Percentiles rank a stretch among this genome's conserved stretches.
phyloP scores from a whole-genome alignment of 2,329 filamentous ascomycete genomes.

The Diaporthe helianthi region DNA sequence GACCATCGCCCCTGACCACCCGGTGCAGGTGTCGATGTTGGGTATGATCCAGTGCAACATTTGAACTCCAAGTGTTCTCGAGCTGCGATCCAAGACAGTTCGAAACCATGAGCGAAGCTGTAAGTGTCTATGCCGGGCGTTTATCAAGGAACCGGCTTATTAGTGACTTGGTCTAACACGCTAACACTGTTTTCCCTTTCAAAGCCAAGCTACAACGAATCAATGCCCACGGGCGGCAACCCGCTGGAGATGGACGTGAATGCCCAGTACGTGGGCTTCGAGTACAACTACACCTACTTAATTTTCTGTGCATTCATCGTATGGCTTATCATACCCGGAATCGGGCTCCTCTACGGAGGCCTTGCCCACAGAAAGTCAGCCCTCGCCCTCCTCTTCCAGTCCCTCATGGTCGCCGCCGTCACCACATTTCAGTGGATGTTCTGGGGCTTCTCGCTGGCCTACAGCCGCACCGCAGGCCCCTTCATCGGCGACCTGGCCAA shows the following conservation, averaged over 20 bases:
- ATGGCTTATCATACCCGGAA: constrained; percentile 71
- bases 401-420: constrained; percentile 63
- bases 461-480: constrained; percentile 63
- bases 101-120: constrained; percentile 28
- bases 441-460: constrained; percentile 70
- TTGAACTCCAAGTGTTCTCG: too few species aligned
- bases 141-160: background rate
- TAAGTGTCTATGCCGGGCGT: background rate
- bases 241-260: constrained; percentile 45
- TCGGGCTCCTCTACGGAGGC: constrained; percentile 70
- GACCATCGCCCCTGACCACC: background rate
- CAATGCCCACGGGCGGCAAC: constrained; percentile 40
- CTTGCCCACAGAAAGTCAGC: constrained; percentile 68
- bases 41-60: background rate
- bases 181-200: background rate
- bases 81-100: background rate
- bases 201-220: constrained; percentile 37
- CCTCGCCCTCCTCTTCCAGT: constrained; percentile 68
- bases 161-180: background rate
- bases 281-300: constrained; percentile 68
- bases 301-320: constrained; percentile 66
- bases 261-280: constrained; percentile 62
- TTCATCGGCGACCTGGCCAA: constrained; percentile 70
- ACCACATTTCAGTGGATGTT: constrained; percentile 66
- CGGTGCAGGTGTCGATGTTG: background rate